These are phyloP conservation scores for Blepharisma stoltei DNA, from an alignment of 73 alveolate genomes.

Conservation along the genomic window DNA sequence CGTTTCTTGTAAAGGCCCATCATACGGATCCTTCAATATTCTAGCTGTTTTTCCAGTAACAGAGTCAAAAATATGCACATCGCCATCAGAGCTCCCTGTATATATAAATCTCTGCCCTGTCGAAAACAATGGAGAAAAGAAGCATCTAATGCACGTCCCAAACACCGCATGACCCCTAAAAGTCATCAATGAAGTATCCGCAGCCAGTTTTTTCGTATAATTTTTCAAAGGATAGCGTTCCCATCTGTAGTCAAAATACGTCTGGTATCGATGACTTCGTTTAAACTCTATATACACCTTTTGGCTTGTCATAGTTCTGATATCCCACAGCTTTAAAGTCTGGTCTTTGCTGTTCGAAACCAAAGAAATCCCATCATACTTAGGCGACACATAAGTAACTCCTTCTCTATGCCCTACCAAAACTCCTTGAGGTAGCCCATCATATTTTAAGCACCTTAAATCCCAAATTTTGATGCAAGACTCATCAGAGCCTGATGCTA, in stretches of 20 bases:
- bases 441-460: conserved; percentile 52
- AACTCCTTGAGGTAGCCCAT: conserved; percentile 51
- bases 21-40: not conserved
- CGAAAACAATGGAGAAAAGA: conserved; percentile 70
- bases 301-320: conserved; percentile 55
- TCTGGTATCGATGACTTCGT: not conserved
- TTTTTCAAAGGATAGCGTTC: conserved; percentile 41
- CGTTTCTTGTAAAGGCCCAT: conserved; percentile 31
- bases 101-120: conserved; percentile 73
- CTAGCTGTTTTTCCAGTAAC: conserved; percentile 46
- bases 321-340: conserved; percentile 66
- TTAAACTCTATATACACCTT: not conserved
- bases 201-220: conserved; percentile 30
- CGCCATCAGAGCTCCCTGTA: conserved; percentile 67
- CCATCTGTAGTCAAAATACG: conserved; percentile 59
- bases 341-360: conserved; percentile 77
- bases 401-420: conserved; percentile 83
- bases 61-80: conserved; percentile 54
- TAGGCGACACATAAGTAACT: conserved; percentile 60
- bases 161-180: conserved; percentile 66
- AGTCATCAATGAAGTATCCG: conserved; percentile 58
- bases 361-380: conserved; percentile 59
- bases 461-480: conserved; percentile 70
- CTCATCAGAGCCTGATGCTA: conserved; percentile 80
- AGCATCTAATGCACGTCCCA: conserved; percentile 65